Percentiles rank a stretch among this genome's conserved stretches.
Conservation (phyloP, 768 basidiomycete genomes). For the Arthromyces matolae region DNA sequence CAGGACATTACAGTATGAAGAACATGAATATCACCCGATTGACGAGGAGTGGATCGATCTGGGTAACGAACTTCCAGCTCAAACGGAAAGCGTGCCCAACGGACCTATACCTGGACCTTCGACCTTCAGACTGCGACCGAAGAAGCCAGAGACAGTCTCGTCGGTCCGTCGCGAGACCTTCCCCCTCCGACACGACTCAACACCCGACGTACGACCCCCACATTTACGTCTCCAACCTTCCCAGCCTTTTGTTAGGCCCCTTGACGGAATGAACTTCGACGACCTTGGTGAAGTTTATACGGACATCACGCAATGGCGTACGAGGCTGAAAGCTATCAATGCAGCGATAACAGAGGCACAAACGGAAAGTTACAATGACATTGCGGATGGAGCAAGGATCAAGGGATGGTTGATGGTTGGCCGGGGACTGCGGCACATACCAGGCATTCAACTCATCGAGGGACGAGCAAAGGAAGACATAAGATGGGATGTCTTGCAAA, state of each 20-base stretch:
- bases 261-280: constrained; percentile 65
- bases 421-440: constrained; percentile 58
- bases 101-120: constrained; percentile 36
- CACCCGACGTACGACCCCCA: constrained; percentile 49
- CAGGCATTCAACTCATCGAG: constrained; percentile 66
- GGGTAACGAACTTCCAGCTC: constrained; percentile 39
- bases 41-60: constrained; percentile 63
- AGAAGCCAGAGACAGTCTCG: constrained; percentile 32
- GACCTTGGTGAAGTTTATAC: constrained; percentile 63
- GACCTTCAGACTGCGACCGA: constrained; percentile 33
- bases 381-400: constrained; percentile 64
- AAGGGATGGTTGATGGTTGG: constrained; percentile 82
- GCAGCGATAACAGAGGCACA: constrained; percentile 69
- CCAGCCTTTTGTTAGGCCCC: constrained; percentile 73
- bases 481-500: constrained; percentile 73
- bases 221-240: constrained; percentile 66
- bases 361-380: constrained; percentile 61
- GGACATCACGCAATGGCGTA: constrained; percentile 68
- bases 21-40: constrained; percentile 21
- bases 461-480: constrained; percentile 83
- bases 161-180: constrained; percentile 57
- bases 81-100: constrained; percentile 35
- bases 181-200: constrained; percentile 46
- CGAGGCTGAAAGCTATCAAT: constrained; percentile 69
- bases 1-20: constrained; percentile 19